Evolutionary conservation across 257 asterid species (phyloP).

Genomic region (Coffea eugenioides): DNA sequence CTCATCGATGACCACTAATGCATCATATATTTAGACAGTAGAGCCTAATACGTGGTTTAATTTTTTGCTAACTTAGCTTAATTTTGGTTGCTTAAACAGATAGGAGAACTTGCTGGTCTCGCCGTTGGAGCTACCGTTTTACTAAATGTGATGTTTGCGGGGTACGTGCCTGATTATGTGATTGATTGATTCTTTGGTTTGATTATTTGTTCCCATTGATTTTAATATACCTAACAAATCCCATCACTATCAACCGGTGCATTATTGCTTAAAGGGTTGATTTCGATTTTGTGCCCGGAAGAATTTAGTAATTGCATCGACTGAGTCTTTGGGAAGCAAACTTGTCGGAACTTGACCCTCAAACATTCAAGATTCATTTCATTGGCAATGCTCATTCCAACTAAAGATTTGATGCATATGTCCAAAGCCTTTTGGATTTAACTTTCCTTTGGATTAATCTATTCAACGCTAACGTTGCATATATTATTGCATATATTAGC

Average conservation of each 20-base stretch:
- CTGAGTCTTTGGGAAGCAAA: background rate
- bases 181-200: background rate
- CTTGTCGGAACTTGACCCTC: background rate
- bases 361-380: background rate
- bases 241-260: background rate
- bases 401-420: background rate
- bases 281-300: background rate
- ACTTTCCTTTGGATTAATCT: background rate
- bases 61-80: slow-evolving; percentile 6
- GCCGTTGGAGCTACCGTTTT: slow-evolving; percentile 88
- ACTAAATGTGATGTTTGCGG: slow-evolving; percentile 87
- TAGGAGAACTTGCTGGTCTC: slow-evolving; percentile 95
- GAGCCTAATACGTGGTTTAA: background rate
- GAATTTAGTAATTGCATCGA: background rate
- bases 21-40: background rate
- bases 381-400: background rate
- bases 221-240: background rate
- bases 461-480: background rate
- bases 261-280: background rate
- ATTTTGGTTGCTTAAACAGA: slow-evolving; percentile 36
- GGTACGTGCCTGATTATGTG: slow-evolving; percentile 34
- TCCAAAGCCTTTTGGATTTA: background rate
- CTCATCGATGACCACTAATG: slow-evolving; percentile 12
- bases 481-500: no score
- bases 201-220: background rate